Evolutionary conservation across 78 protist species (phyloP).

Genomic region (Speleostelium caveatum): DNA sequence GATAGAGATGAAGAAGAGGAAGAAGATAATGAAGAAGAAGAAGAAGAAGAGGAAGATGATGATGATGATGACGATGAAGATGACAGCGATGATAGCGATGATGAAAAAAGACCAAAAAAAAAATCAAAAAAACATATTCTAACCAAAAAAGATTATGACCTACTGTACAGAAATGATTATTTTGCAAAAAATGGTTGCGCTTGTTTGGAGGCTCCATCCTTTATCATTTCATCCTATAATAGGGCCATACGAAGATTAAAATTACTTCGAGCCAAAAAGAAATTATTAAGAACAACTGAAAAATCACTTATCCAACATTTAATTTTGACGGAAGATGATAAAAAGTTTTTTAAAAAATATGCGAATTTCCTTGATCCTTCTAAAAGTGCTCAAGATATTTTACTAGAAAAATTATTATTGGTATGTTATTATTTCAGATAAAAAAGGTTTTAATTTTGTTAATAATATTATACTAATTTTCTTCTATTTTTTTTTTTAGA

Average conservation of each 20-base stretch:
- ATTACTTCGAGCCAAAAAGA: not conserved
- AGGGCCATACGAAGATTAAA: not conserved
- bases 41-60: not conserved
- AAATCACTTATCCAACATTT: too few species aligned
- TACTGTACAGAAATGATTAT: not conserved
- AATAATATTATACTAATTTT: too few species aligned
- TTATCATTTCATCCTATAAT: not conserved
- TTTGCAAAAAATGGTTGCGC: not conserved
- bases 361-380: too few species aligned
- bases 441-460: too few species aligned
- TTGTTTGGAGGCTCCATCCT: not conserved
- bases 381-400: too few species aligned
- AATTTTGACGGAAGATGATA: not conserved
- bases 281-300: not conserved
- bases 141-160: not conserved
- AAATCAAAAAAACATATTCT: not conserved
- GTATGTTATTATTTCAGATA: too few species aligned
- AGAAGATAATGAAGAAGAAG: not conserved
- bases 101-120: not conserved
- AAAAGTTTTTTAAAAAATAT: not conserved
- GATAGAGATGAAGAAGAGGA: not conserved
- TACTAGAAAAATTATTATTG: too few species aligned
- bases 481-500: too few species aligned
- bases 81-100: not conserved
- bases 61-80: not conserved